Evolutionary conservation across 768 basidiomycete genomes (phyloP).

Genomic region (Macrolepiota fuliginosa): DNA sequence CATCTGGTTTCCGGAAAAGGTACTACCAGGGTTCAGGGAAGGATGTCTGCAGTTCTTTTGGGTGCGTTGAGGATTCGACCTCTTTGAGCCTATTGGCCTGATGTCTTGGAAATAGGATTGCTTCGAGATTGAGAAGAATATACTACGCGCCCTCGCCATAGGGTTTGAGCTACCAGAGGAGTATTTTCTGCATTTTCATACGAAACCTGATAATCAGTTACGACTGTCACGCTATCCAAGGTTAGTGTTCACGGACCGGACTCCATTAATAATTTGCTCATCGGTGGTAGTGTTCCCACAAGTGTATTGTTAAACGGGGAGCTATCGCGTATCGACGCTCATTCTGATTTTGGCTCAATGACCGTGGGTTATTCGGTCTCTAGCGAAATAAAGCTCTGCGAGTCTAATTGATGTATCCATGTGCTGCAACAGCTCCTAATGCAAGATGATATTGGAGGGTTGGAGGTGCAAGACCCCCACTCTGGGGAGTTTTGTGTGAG

Average conservation of each 20-base stretch:
- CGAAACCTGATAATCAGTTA: constrained; percentile 48
- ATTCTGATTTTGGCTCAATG: constrained; percentile 55
- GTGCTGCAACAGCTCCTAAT: constrained; percentile 36
- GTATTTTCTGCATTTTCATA: constrained; percentile 43
- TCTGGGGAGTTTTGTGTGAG: constrained; percentile 40
- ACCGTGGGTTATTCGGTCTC: constrained; percentile 30
- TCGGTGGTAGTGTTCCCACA: constrained; percentile 27
- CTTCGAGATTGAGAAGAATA: constrained; percentile 37
- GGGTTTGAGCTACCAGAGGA: constrained; percentile 41
- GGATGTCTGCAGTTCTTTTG: constrained; percentile 51
- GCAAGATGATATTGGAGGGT: constrained; percentile 59
- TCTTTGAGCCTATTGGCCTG: constrained; percentile 1
- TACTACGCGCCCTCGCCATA: constrained; percentile 48
- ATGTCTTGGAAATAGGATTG: constrained; percentile 29
- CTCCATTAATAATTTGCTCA: not conserved
- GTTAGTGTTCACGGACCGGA: constrained; percentile 14
- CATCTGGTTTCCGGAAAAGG: constrained; percentile 53
- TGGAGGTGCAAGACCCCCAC: constrained; percentile 57
- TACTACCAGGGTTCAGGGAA: constrained; percentile 52
- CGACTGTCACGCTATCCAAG: constrained; percentile 58
- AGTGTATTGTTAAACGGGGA: constrained; percentile 31
- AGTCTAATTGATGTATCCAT: not conserved
- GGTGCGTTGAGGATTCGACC: constrained; percentile 24
- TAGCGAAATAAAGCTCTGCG: not conserved
- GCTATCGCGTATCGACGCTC: constrained; percentile 43